These are phyloP conservation scores for Kodamaea hsintzibuensis DNA, from an alignment of 805 yeast species.

Conservation along the genomic window DNA sequence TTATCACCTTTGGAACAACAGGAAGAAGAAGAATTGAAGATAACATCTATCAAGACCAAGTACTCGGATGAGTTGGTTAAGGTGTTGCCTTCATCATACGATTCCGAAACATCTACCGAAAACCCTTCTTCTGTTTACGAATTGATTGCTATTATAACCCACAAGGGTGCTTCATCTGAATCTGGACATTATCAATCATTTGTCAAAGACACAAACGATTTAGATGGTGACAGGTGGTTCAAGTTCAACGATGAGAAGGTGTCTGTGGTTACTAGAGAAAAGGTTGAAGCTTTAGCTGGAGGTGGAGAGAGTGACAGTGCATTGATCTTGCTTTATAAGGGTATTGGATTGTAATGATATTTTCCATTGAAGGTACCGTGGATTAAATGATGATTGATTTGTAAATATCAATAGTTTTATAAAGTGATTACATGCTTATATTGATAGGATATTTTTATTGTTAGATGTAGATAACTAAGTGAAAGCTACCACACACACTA, in stretches of 20 bases:
- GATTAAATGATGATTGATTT: too few relatives aligned
- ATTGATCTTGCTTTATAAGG: constrained; percentile 80
- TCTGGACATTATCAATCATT: constrained; percentile 97
- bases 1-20: constrained; percentile 55
- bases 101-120: constrained; percentile 50
- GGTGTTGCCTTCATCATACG: constrained; percentile 40
- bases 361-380: background rate
- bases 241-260: constrained; percentile 94
- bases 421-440: background rate
- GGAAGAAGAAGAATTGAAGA: constrained; percentile 53
- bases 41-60: constrained; percentile 47
- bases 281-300: constrained; percentile 84
- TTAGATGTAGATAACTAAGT: too few relatives aligned
- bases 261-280: constrained; percentile 71
- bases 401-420: background rate
- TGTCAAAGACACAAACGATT: constrained; percentile 66
- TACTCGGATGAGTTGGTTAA: constrained; percentile 49
- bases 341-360: constrained; percentile 57
- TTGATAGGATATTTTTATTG: background rate
- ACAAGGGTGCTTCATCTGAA: constrained; percentile 93
- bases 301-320: constrained; percentile 99
- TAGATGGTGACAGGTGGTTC: constrained; percentile 82
- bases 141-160: constrained; percentile 81
- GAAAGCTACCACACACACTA: too few relatives aligned
- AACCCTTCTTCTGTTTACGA: constrained; percentile 89